Conservation (phyloP, 257 asterid species). For the Solanum sejunctum region DNA sequence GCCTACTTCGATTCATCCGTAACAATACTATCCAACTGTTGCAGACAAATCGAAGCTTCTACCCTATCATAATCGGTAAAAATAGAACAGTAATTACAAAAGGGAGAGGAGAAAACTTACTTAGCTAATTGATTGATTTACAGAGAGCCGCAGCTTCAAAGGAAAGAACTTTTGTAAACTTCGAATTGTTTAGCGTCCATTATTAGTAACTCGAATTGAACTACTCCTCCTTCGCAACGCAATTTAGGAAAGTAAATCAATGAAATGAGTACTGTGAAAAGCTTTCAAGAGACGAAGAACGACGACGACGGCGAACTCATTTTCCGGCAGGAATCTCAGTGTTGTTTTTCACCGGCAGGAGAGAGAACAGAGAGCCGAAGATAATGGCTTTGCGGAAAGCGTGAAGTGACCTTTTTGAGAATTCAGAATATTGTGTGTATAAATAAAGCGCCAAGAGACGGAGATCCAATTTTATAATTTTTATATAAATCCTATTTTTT, state of each 20-base stretch:
- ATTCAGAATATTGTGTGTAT: neutral
- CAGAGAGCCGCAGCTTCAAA: neutral
- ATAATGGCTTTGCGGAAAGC: neutral
- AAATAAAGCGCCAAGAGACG: neutral
- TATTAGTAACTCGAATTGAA: neutral
- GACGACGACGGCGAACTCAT: neutral
- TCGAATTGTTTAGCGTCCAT: conserved; percentile 66
- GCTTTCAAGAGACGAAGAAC: neutral
- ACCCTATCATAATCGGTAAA: neutral
- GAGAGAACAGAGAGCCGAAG: neutral
- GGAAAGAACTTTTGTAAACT: conserved; percentile 38
- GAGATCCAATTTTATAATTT: neutral
- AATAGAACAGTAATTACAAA: neutral
- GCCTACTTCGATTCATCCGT: neutral
- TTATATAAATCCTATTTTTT: neutral
- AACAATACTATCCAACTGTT: neutral
- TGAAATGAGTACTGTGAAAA: neutral
- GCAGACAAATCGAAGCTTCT: neutral
- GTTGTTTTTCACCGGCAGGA: neutral
- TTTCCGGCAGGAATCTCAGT: neutral
- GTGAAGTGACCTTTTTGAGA: neutral
- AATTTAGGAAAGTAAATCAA: neutral
- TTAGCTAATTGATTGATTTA: neutral
- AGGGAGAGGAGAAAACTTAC: neutral
- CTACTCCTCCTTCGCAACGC: neutral